Percentiles rank a stretch among this genome's conserved stretches.
Conservation (phyloP, 1,139 yeast genomes). For the Kodamaea sp. region DNA sequence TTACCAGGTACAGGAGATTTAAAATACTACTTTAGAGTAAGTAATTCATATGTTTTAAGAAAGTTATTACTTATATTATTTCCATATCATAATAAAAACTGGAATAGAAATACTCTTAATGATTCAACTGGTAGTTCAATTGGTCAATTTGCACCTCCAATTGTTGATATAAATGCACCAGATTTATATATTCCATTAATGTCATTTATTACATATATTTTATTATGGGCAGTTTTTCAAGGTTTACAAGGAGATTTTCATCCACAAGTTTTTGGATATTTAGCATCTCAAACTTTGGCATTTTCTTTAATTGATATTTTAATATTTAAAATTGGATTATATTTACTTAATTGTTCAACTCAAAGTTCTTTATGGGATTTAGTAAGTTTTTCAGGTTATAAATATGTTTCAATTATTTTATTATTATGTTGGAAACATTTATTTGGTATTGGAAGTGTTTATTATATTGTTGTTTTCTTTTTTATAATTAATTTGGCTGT, state of each 20-base stretch:
- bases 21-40: constrained; percentile 86
- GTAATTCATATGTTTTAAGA: constrained; percentile 77
- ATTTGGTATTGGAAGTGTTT: constrained; percentile 32
- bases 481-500: constrained; percentile 55
- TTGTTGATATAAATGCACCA: constrained; percentile 88
- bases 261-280: constrained; percentile 86
- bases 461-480: constrained; percentile 42
- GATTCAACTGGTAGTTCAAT: constrained; percentile 24
- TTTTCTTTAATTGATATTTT: constrained; percentile 67
- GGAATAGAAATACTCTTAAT: constrained; percentile 59
- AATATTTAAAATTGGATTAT: constrained; percentile 44
- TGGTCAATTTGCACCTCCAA: constrained; percentile 59
- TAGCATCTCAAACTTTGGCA: constrained; percentile 88
- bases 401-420: constrained; percentile 74
- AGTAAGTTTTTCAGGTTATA: constrained; percentile 89
- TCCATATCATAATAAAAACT: constrained; percentile 82
- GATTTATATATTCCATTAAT: constrained; percentile 93
- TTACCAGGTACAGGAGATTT: constrained; percentile 52
- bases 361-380: constrained; percentile 71
- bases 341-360: constrained; percentile 47
- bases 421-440: constrained; percentile 49
- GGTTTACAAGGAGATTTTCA: constrained; percentile 91
- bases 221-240: constrained; percentile 79
- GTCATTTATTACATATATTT: constrained; percentile 86
- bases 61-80: constrained; percentile 73